Evolutionary conservation across 2,329 filamentous ascomycete species (phyloP).

Genomic region (Monosporascus sp.): DNA sequence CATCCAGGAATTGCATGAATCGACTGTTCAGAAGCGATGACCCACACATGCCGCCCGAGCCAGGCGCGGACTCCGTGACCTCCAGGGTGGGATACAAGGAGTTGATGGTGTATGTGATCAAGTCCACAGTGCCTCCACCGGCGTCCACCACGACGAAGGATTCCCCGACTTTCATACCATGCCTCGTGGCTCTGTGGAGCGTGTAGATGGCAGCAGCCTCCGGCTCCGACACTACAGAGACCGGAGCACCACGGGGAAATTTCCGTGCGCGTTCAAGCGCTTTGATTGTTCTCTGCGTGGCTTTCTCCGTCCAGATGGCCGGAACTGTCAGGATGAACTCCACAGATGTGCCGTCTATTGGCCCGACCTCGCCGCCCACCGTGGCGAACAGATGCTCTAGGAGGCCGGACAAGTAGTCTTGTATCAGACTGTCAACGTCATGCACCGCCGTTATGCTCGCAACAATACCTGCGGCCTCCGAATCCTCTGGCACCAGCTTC

Average conservation of each 20-base stretch:
- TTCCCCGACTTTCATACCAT: conserved; percentile 37
- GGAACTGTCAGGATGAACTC: conserved; percentile 54
- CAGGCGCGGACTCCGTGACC: conserved; percentile 43
- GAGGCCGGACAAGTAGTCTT: conserved; percentile 42
- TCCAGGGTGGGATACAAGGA: conserved; percentile 37
- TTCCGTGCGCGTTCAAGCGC: conserved; percentile 35
- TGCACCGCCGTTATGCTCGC: neutral
- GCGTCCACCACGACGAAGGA: conserved; percentile 49
- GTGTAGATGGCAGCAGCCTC: conserved; percentile 48
- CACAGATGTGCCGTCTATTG: conserved; percentile 36
- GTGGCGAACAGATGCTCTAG: conserved; percentile 41
- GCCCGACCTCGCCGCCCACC: conserved; percentile 35
- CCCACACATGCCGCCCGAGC: conserved; percentile 44
- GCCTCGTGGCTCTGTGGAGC: conserved; percentile 35
- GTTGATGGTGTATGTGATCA: conserved; percentile 37
- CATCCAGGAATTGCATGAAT: conserved; percentile 38
- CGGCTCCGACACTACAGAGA: conserved; percentile 45
- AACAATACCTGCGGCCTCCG: neutral
- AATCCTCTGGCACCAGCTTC: neutral
- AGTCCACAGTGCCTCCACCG: conserved; percentile 36
- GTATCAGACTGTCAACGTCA: neutral
- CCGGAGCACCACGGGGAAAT: conserved; percentile 26
- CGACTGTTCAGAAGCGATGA: conserved; percentile 43
- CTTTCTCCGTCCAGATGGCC: conserved; percentile 51
- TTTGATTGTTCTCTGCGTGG: conserved; percentile 43